Evolutionary conservation across 208 protist genomes (phyloP), one percentile per base, ranked within the genome.

Genomic region (Phytomonas sp.): DNA sequence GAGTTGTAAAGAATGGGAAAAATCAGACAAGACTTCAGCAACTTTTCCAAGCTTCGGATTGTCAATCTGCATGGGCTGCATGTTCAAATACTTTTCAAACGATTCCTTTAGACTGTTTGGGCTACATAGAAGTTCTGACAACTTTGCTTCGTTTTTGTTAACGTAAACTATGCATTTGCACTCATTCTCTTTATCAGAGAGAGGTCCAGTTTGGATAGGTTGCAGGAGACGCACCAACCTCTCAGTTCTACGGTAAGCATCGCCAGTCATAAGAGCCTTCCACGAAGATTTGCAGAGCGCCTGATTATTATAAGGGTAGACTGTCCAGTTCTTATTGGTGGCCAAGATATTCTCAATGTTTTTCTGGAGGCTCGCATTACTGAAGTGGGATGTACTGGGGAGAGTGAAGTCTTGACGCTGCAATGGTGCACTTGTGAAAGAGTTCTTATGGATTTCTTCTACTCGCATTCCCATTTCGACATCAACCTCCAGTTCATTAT

Each of bases 61-160:
- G 23, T 77, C 86, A 49, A 89, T 69, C 75, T 82, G 79, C 82
- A 91, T 84, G 23, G 86, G 83, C 69, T 91, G 86, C 69, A 91
- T 68, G 69, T 86, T 88, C 62, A 91, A 78, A 63, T 81, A 91
- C 29, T 68, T 68, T 40, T 75, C 79, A 64, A 82, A 80, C 49
- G 77, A 76, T 26, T 84, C 79, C 67, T 88, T 81, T 29, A 80
- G 70, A 4, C 60, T 59, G 0, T 62, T 62, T 29, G 60, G 26
- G 71, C 60, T 81, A 42, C 66, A 65, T 3, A 91, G 77, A 36
- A 87, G 71, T 26, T 69, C 61, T 1, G 69, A 66, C 62, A 84
- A 60, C 19, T 62, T 75, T 2, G 67, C 76, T 30, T 80, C 66
- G 12, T 56, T 40, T 23, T 4, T 32, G 6, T 65, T 14, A 30